These are phyloP conservation scores for Cenchrus fungigraminus DNA, from an alignment of 176 grass and related monocot species.

Conservation along the genomic window DNA sequence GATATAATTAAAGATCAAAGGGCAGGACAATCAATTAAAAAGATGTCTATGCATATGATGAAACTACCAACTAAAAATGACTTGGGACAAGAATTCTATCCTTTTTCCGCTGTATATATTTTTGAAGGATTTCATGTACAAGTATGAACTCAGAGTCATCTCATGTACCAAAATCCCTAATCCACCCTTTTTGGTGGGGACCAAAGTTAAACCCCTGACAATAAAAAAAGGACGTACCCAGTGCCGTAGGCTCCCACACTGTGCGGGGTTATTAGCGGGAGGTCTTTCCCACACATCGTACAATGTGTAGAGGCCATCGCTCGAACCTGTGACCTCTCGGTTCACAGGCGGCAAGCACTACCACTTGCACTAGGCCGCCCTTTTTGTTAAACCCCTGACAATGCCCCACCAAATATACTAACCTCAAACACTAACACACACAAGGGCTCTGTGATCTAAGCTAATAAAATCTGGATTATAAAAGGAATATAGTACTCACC, in stretches of 20 bases:
- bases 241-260: no score
- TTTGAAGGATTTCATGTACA: not conserved
- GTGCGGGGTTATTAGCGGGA: no score
- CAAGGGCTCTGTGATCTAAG: not conserved
- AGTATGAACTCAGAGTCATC: not conserved
- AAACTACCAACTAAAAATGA: slow-evolving; percentile 14
- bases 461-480: slow-evolving; percentile 1
- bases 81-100: not conserved
- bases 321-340: no score
- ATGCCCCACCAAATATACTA: not conserved
- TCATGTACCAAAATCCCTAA: slow-evolving; percentile 18
- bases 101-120: not conserved
- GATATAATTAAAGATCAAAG: not conserved
- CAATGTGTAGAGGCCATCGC: no score
- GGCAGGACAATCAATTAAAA: not conserved
- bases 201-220: not conserved
- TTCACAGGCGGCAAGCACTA: no score
- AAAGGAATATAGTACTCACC: slow-evolving; percentile 53
- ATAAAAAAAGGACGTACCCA: no score
- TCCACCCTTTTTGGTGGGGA: not conserved
- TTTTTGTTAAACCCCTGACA: not conserved
- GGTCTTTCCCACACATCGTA: no score
- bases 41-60: not conserved
- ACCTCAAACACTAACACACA: not conserved
- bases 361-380: no score